These are phyloP conservation scores for Nematocida sp. DNA, from an alignment of 371 early-diverging fungal genomes.

Conservation along the genomic window DNA sequence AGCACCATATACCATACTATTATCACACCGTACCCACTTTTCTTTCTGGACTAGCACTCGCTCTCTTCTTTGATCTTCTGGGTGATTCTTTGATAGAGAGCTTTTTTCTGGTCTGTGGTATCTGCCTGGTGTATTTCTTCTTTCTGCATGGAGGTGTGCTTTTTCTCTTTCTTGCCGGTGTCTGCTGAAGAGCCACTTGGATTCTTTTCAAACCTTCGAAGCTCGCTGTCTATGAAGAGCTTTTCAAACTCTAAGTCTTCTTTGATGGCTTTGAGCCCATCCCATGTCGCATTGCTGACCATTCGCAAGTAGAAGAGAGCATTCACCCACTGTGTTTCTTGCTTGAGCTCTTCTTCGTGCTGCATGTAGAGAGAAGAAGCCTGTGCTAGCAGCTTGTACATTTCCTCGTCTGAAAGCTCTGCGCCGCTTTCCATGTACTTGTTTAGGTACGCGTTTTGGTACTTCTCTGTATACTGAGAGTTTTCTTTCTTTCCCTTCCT, in stretches of 20 bases:
- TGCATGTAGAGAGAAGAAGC: constrained; percentile 20
- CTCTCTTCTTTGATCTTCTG: too few relatives aligned
- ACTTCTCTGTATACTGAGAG: neutral
- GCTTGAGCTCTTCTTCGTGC: constrained; percentile 30
- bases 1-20: too few relatives aligned
- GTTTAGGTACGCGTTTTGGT: constrained; percentile 35
- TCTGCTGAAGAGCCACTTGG: neutral
- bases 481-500: constrained; percentile 14
- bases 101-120: too few relatives aligned
- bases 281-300: constrained; percentile 30
- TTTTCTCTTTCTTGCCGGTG: neutral
- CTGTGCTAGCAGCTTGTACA: constrained; percentile 26
- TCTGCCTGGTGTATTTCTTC: neutral
- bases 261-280: constrained; percentile 23
- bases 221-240: constrained; percentile 35
- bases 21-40: too few relatives aligned
- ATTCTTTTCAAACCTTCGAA: constrained; percentile 35
- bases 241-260: constrained; percentile 37
- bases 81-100: too few relatives aligned
- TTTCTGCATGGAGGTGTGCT: neutral
- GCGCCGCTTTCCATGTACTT: constrained; percentile 13
- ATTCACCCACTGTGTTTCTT: constrained; percentile 13
- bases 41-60: too few relatives aligned
- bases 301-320: constrained; percentile 35
- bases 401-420: neutral